Base-by-base conservation (phyloP, 2,329 filamentous ascomycete genomes). In the Pseudocercospora musae region DNA sequence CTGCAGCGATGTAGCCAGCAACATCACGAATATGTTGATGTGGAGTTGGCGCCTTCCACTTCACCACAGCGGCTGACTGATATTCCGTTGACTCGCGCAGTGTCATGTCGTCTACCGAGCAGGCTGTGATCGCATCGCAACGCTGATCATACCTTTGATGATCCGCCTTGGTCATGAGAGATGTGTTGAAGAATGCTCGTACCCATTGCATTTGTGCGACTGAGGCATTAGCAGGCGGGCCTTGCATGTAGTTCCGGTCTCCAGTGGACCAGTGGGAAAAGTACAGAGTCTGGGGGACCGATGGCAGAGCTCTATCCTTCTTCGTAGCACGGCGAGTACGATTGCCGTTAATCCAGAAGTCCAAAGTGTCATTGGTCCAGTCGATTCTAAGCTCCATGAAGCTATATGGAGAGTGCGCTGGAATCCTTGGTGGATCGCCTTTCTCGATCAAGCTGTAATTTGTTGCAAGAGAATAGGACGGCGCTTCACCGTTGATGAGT, bases 181-280 rank as follows among this genome's bases (percentile, higher is more conserved):
- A 81, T 0, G 79, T 79, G 65, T 82, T 82, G 75, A 82, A 82
- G 67, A 82, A 82, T 27, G 79, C 71, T n/a, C 80, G 76, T 9
- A 78, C 74, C 78, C 79, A 82, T 7, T 73, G 78, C 31, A 82
- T 68, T 23, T 78, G 77, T 4, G 80, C 80, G 20, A 72, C 68
- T 2, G 78, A 76, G n/a, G 68, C 70, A 20, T 72, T 73, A 15
- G 44, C 52, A 1, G 80, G 80, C 13, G 81, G 81, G 4, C 80
- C 80, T 66, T 78, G 71, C 73, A 79, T 81, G 1, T 73, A 78
- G 63, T 76, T 77, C 11, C 68, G 64, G 63, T 82, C 79, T 9
- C 80, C 80, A 8, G 74, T 77, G 0, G 79, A 81, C 80, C 80
- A 82, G 67, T 82, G 80, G 66, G 80, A 78, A 67, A 81, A 76